A percentile compares a stretch with the other conserved stretches of the same genome.
These are phyloP conservation scores for Leptographium wingfieldii DNA, from an alignment of 2,329 filamentous ascomycete species.

Conservation along the genomic window DNA sequence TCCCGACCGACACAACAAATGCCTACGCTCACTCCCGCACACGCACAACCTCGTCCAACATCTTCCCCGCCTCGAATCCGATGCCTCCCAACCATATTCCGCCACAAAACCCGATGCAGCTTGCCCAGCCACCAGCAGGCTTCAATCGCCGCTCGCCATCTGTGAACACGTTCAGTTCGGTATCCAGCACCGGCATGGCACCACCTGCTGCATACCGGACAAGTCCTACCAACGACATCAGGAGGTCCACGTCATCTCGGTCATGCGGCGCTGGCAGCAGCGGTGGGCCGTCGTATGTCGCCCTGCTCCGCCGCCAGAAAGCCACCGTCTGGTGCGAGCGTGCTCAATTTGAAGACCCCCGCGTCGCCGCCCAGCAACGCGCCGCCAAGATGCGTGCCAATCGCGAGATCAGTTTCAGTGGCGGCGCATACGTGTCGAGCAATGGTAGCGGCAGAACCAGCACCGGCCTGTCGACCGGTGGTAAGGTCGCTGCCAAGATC, in stretches of 20 bases:
- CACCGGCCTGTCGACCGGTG: slow-evolving; percentile 44
- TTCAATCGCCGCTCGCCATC: slow-evolving; percentile 47
- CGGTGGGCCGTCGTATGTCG: slow-evolving; percentile 64
- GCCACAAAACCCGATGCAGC: slow-evolving; percentile 14
- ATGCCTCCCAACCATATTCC: slow-evolving; percentile 11
- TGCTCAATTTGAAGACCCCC: slow-evolving; percentile 81
- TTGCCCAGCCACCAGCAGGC: slow-evolving; percentile 21
- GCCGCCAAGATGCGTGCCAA: slow-evolving; percentile 79
- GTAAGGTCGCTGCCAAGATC: slow-evolving; percentile 72
- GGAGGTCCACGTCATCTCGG: slow-evolving; percentile 70
- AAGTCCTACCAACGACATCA: slow-evolving; percentile 44
- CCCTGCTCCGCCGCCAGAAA: slow-evolving; percentile 91
- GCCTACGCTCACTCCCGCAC: slow-evolving; percentile 42
- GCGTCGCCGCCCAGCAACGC: slow-evolving; percentile 68
- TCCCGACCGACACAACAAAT: slow-evolving; percentile 29
- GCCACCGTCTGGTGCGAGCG: slow-evolving; percentile 98
- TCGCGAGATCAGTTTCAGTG: slow-evolving; percentile 63
- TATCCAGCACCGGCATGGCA: slow-evolving; percentile 37
- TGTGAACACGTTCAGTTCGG: slow-evolving; percentile 57
- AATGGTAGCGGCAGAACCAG: slow-evolving; percentile 37
- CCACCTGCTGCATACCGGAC: slow-evolving; percentile 45
- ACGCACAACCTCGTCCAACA: slow-evolving; percentile 43
- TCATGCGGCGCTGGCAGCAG: slow-evolving; percentile 36
- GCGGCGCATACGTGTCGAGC: slow-evolving; percentile 32
- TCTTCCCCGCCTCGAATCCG: slow-evolving; percentile 25